These are phyloP conservation scores for Castanospermum australe DNA, from an alignment of 306 rosid species.

Conservation along the genomic window DNA sequence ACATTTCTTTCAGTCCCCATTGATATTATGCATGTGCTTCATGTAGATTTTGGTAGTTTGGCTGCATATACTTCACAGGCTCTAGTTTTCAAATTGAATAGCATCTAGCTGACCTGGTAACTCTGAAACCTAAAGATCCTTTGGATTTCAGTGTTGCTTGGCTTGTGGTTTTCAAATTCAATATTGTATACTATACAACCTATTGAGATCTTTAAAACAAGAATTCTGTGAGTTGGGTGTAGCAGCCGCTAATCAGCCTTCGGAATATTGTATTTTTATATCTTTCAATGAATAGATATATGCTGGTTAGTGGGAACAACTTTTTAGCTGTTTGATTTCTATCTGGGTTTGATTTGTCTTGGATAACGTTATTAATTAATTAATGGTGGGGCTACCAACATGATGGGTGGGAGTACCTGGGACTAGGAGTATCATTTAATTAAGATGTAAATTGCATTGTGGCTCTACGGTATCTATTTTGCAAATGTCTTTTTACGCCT, in stretches of 20 bases:
- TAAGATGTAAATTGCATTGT: background rate
- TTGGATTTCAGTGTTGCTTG: background rate
- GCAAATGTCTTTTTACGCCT: background rate
- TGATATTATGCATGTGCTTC: slow-evolving; percentile 16
- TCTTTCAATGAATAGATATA: background rate
- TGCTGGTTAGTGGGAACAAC: background rate
- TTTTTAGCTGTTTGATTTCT: background rate
- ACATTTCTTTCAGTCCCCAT: background rate
- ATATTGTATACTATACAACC: background rate
- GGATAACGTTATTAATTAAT: background rate
- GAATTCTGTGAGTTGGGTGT: background rate
- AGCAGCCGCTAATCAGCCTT: background rate
- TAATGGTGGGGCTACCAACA: slow-evolving; percentile 24
- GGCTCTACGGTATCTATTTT: background rate
- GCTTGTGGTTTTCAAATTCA: background rate
- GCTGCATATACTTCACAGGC: no score
- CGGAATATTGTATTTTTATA: background rate
- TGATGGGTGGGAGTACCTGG: slow-evolving; percentile 6
- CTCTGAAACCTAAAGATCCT: background rate
- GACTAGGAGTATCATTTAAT: background rate
- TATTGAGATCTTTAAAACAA: background rate
- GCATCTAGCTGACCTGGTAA: background rate
- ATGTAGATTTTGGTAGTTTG: background rate
- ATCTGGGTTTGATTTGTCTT: background rate
- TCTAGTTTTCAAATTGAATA: background rate